Conservation (phyloP, 2,329 filamentous ascomycete genomes). For the Arthrobotrys conoides region DNA sequence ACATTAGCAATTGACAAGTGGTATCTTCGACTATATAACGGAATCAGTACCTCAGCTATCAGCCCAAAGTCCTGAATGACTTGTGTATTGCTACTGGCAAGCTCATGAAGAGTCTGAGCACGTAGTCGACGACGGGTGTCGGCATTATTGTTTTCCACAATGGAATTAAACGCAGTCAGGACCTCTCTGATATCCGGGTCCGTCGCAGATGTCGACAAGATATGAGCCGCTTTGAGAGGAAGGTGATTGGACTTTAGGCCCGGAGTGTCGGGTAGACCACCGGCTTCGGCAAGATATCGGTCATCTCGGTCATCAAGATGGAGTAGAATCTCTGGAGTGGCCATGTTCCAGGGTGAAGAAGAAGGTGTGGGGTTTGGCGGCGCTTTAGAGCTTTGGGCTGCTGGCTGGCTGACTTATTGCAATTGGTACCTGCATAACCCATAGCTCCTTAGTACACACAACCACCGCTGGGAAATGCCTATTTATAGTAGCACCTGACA, state of each 20-base stretch:
- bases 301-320: constrained; percentile 38
- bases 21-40: background rate
- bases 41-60: constrained; percentile 38
- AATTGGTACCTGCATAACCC: constrained; percentile 18
- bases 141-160: constrained; percentile 51
- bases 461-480: background rate
- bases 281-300: constrained; percentile 19
- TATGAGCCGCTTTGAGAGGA: constrained; percentile 36
- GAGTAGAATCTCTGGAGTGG: constrained; percentile 35
- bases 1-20: background rate
- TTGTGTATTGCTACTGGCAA: constrained; percentile 42
- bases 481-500: background rate
- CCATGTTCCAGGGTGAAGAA: constrained; percentile 22
- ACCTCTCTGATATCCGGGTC: constrained; percentile 56
- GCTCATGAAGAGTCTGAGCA: constrained; percentile 37
- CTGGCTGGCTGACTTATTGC: background rate
- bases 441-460: background rate
- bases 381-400: constrained; percentile 17
- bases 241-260: constrained; percentile 35
- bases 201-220: constrained; percentile 50
- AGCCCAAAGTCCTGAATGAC: constrained; percentile 47
- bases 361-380: constrained; percentile 4
- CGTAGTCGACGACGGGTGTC: constrained; percentile 46
- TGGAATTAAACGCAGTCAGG: constrained; percentile 43
- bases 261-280: constrained; percentile 24